Evolutionary conservation across 805 yeast genomes (phyloP).

Genomic region (Ogataea glucozyma): DNA sequence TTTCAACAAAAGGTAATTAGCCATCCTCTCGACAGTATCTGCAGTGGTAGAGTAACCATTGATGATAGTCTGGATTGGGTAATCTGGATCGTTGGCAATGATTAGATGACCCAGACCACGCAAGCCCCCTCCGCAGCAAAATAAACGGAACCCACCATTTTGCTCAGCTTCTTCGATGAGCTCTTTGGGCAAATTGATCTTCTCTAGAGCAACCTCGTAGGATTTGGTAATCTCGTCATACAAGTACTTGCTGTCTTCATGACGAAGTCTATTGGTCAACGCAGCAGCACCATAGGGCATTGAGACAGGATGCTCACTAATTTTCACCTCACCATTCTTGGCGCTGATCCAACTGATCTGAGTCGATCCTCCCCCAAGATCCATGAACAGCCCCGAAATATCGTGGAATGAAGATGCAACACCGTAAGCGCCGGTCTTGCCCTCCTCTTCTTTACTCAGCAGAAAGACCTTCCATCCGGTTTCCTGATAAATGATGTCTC

Average conservation of each 20-base stretch:
- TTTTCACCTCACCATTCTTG: constrained; percentile 52
- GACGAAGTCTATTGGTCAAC: constrained; percentile 52
- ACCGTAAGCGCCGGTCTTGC: constrained; percentile 67
- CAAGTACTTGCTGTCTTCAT: constrained; percentile 50
- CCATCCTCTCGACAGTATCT: constrained; percentile 50
- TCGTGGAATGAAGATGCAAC: constrained; percentile 72
- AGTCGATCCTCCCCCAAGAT: constrained; percentile 71
- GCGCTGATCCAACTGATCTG: constrained; percentile 71
- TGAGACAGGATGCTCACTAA: constrained; percentile 59
- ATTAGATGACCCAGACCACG: constrained; percentile 68
- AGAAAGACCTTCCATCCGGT: constrained; percentile 68
- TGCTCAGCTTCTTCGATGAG: constrained; percentile 50
- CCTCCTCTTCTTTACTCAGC: constrained; percentile 64
- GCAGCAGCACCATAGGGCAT: constrained; percentile 78
- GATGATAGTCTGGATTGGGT: constrained; percentile 69
- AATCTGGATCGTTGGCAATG: constrained; percentile 48
- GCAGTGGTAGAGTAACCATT: constrained; percentile 66
- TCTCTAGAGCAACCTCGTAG: constrained; percentile 48
- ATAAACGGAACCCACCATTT: constrained; percentile 63
- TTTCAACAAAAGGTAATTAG: constrained; percentile 53
- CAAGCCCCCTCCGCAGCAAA: constrained; percentile 74
- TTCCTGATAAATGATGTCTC: constrained; percentile 53
- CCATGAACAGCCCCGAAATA: constrained; percentile 68
- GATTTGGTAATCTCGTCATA: constrained; percentile 55
- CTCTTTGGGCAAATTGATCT: constrained; percentile 53